Percentiles rank a stretch among this genome's conserved stretches.
phyloP scores from a whole-genome alignment of 2,329 filamentous ascomycete species.

The Phaeosphaeriaceae sp. region DNA sequence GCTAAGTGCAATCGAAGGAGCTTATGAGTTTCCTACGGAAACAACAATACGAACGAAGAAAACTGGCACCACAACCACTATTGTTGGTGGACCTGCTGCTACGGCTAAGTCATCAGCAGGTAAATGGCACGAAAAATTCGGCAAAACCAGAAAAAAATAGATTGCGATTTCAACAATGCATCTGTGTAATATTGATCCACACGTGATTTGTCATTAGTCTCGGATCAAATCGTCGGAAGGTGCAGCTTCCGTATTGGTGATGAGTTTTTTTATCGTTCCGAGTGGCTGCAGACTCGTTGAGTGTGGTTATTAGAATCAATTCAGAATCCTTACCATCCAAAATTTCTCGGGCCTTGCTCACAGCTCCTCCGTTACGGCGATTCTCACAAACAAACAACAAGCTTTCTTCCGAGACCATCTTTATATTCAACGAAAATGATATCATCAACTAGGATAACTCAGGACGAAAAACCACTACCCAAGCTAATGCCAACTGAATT shows the following conservation, averaged over 20 bases:
- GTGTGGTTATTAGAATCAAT: slow-evolving; percentile 15
- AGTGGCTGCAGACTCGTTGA: slow-evolving; percentile 19
- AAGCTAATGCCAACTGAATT: slow-evolving; percentile 72
- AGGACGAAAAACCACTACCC: slow-evolving; percentile 56
- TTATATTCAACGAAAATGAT: too few species aligned
- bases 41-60: slow-evolving; percentile 40
- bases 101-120: slow-evolving; percentile 38
- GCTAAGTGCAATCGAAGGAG: slow-evolving; percentile 39
- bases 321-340: too few species aligned
- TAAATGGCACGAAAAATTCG: slow-evolving; percentile 52
- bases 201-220: too few species aligned
- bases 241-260: slow-evolving; percentile 24
- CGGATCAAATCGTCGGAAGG: not conserved
- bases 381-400: not conserved
- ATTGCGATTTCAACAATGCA: not conserved
- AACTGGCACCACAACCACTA: slow-evolving; percentile 8
- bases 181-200: too few species aligned
- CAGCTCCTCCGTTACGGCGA: too few species aligned
- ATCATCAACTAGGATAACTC: not conserved
- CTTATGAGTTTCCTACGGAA: slow-evolving; percentile 40
- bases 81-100: slow-evolving; percentile 7
- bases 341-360: too few species aligned
- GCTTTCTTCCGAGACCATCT: too few species aligned
- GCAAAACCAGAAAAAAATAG: slow-evolving; percentile 41
- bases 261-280: too few species aligned